Conservation (phyloP, 2,329 filamentous ascomycete species). For the Cryphonectria naterciae region DNA sequence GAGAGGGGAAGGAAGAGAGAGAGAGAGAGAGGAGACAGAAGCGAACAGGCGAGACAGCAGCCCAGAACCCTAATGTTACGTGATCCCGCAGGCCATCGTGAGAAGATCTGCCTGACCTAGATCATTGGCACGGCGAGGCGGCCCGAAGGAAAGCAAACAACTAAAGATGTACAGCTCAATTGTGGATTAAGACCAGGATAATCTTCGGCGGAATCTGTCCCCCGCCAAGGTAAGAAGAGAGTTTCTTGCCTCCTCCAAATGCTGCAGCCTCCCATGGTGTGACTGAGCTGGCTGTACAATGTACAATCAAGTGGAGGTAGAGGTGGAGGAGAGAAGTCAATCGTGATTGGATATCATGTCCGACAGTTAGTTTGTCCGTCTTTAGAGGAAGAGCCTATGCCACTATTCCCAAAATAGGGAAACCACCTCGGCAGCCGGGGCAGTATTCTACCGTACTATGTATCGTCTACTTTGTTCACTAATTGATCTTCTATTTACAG, state of each 20-base stretch:
- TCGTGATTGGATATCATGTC: slow-evolving; percentile 12
- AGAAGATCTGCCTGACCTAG: slow-evolving; percentile 27
- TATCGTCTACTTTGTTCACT: not conserved
- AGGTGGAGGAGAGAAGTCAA: not conserved
- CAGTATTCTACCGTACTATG: slow-evolving; percentile 25
- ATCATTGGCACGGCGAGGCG: slow-evolving; percentile 33
- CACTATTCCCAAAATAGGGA: not conserved
- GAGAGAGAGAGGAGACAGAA: not conserved
- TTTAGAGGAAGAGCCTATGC: not conserved
- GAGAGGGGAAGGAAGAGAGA: too few relatives aligned
- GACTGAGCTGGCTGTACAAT: not conserved
- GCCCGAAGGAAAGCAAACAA: slow-evolving; percentile 18
- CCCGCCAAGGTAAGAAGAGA: not conserved
- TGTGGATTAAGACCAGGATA: slow-evolving; percentile 20
- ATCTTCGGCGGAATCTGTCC: slow-evolving; percentile 20
- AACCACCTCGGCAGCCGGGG: slow-evolving; percentile 24
- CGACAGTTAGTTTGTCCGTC: slow-evolving; percentile 14
- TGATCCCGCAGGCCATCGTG: slow-evolving; percentile 10
- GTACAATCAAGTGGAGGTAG: not conserved
- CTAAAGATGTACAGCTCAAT: slow-evolving; percentile 1
- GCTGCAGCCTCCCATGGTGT: not conserved
- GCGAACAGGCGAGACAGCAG: not conserved
- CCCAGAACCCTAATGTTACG: slow-evolving; percentile 14
- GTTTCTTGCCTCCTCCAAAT: not conserved
- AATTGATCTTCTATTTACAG: slow-evolving; percentile 20